These are phyloP conservation scores for Plasmodium malariae DNA, from an alignment of 169 alveolate genomes.

Conservation along the genomic window DNA sequence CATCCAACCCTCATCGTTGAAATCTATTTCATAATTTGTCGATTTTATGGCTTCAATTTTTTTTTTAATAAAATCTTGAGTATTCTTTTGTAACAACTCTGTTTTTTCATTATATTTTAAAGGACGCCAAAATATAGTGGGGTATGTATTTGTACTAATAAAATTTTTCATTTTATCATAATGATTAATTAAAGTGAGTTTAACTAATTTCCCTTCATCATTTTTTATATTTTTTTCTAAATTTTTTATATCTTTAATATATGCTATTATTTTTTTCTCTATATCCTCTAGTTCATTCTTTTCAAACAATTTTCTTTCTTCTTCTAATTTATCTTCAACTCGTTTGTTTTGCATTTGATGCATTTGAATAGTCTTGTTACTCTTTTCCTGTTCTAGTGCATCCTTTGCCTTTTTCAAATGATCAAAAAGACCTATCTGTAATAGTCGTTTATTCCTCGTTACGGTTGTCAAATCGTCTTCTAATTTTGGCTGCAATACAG, in stretches of 20 bases:
- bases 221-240: constrained; percentile 48
- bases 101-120: constrained; percentile 78
- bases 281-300: constrained; percentile 76
- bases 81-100: constrained; percentile 76
- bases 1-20: constrained; percentile 55
- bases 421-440: constrained; percentile 79
- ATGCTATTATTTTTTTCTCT: constrained; percentile 70
- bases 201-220: constrained; percentile 73
- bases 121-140: constrained; percentile 87
- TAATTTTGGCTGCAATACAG: constrained; percentile 73
- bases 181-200: constrained; percentile 76
- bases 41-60: constrained; percentile 80
- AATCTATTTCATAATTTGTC: constrained; percentile 73
- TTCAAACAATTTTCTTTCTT: constrained; percentile 78
- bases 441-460: constrained; percentile 78
- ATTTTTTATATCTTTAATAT: constrained; percentile 53
- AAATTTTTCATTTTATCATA: constrained; percentile 83
- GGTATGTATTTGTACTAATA: constrained; percentile 84
- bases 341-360: constrained; percentile 32
- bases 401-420: constrained; percentile 82
- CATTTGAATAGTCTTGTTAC: constrained; percentile 74
- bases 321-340: constrained; percentile 74
- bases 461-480: constrained; percentile 78
- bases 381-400: constrained; percentile 80
- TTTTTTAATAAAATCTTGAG: constrained; percentile 79